Percentiles rank a stretch among this genome's conserved stretches.
Conservation (phyloP, 2,329 filamentous ascomycete genomes). For the Claviceps monticola region DNA sequence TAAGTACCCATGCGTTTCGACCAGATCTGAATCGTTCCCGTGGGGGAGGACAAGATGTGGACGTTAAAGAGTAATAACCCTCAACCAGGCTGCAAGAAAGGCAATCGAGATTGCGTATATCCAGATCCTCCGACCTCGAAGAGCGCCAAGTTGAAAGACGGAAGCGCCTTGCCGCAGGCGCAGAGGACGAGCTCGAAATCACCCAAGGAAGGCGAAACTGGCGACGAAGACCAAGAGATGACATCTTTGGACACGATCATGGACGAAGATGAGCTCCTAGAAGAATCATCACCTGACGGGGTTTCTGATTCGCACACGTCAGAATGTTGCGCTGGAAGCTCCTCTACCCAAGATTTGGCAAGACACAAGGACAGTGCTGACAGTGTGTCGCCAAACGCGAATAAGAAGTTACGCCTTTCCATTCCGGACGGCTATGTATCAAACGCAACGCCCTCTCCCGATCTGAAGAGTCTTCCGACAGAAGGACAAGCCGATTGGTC, state of each 20-base stretch:
- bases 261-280: slow-evolving; percentile 39
- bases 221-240: slow-evolving; percentile 24
- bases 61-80: neutral
- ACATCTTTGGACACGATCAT: slow-evolving; percentile 36
- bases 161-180: slow-evolving; percentile 20
- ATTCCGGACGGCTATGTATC: slow-evolving; percentile 28
- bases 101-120: slow-evolving; percentile 79
- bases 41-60: neutral
- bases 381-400: slow-evolving; percentile 37
- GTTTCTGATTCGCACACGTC: slow-evolving; percentile 10
- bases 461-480: slow-evolving; percentile 11
- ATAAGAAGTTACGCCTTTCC: slow-evolving; percentile 36
- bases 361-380: slow-evolving; percentile 34
- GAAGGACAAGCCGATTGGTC: slow-evolving; percentile 33
- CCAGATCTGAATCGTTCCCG: neutral
- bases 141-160: slow-evolving; percentile 26
- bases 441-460: slow-evolving; percentile 13
- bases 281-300: slow-evolving; percentile 7
- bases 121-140: slow-evolving; percentile 51
- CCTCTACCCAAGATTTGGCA: slow-evolving; percentile 19
- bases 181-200: slow-evolving; percentile 37
- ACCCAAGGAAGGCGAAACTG: slow-evolving; percentile 38
- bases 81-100: slow-evolving; percentile 71
- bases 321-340: slow-evolving; percentile 23
- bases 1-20: slow-evolving; percentile 23